Evolutionary conservation across 495 filamentous ascomycete genomes (phyloP).

Genomic region (Trichoderma gamsii): DNA sequence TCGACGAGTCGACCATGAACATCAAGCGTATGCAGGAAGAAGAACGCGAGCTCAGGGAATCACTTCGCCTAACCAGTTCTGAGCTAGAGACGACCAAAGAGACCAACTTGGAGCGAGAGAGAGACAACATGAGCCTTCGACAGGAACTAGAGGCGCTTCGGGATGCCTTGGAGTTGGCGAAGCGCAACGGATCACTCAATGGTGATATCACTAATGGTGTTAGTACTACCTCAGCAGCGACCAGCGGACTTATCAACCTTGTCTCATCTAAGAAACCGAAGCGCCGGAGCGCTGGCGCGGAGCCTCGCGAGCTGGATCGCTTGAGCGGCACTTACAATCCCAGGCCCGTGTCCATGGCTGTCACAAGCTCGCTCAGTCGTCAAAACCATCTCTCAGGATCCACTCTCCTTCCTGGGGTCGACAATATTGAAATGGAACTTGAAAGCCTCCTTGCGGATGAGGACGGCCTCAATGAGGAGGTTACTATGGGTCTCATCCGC

Average conservation of each 20-base stretch:
- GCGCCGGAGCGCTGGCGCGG: constrained; percentile 86
- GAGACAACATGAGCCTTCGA: constrained; percentile 74
- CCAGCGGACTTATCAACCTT: constrained; percentile 84
- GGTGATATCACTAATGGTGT: constrained; percentile 69
- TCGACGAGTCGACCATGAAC: constrained; percentile 77
- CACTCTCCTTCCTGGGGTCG: constrained; percentile 67
- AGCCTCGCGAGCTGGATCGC: constrained; percentile 72
- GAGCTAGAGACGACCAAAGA: constrained; percentile 72
- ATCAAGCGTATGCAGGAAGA: constrained; percentile 93
- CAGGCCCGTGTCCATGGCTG: constrained; percentile 88
- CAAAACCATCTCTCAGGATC: constrained; percentile 54
- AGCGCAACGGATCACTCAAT: constrained; percentile 54
- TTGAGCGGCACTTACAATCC: constrained; percentile 91
- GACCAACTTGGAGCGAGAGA: constrained; percentile 64
- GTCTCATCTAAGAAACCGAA: constrained; percentile 97
- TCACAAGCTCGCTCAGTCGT: constrained; percentile 55
- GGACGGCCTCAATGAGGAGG: constrained; percentile 91
- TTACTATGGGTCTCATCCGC: constrained; percentile 88
- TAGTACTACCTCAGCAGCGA: constrained; percentile 41
- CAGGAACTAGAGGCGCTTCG: constrained; percentile 86
- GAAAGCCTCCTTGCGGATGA: constrained; percentile 92
- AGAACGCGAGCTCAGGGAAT: constrained; percentile 72
- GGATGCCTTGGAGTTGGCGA: constrained; percentile 84
- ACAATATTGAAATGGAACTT: constrained; percentile 88
- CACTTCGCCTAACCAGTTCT: constrained; percentile 63